Conservation (phyloP, 2,329 filamentous ascomycete species). For the Xylariaceae sp. region DNA sequence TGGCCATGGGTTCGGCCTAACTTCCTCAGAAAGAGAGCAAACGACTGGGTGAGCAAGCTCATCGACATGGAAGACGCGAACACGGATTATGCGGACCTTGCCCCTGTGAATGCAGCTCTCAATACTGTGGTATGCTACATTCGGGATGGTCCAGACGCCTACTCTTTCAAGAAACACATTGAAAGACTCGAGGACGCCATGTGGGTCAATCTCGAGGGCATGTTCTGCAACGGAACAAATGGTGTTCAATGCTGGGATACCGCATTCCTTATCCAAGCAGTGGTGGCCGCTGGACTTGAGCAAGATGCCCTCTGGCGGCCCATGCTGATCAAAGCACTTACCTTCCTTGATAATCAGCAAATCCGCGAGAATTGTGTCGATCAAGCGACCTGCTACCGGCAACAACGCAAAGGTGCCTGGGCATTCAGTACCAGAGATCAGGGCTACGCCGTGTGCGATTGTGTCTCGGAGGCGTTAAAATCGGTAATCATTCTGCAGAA, state of each 20-base stretch:
- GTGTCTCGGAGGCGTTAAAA: conserved; percentile 85
- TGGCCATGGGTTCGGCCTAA: conserved; percentile 73
- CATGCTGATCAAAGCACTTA: conserved; percentile 76
- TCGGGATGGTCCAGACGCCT: conserved; percentile 69
- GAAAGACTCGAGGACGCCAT: conserved; percentile 80
- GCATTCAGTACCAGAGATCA: conserved; percentile 89
- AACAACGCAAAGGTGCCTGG: conserved; percentile 90
- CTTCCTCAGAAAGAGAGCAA: conserved; percentile 62
- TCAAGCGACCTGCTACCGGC: conserved; percentile 77
- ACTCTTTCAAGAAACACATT: conserved; percentile 67
- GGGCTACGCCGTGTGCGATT: conserved; percentile 93
- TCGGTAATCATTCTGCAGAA: conserved; percentile 79
- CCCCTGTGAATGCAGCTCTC: conserved; percentile 85
- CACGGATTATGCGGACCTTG: conserved; percentile 78
- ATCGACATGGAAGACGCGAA: conserved; percentile 91
- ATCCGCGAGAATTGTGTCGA: conserved; percentile 77
- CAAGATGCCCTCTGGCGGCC: conserved; percentile 69
- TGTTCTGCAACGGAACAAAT: conserved; percentile 94
- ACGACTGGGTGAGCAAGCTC: conserved; percentile 75
- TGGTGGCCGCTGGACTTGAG: conserved; percentile 73
- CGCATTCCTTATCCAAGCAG: conserved; percentile 77
- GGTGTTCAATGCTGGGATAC: conserved; percentile 99
- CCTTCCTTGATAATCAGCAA: conserved; percentile 86
- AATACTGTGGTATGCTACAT: conserved; percentile 85
- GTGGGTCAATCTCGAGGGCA: conserved; percentile 87